Evolutionary conservation across 805 yeast species (phyloP), one percentile per base, ranked within the genome.

Genomic region (Lipomyces anomalus): DNA sequence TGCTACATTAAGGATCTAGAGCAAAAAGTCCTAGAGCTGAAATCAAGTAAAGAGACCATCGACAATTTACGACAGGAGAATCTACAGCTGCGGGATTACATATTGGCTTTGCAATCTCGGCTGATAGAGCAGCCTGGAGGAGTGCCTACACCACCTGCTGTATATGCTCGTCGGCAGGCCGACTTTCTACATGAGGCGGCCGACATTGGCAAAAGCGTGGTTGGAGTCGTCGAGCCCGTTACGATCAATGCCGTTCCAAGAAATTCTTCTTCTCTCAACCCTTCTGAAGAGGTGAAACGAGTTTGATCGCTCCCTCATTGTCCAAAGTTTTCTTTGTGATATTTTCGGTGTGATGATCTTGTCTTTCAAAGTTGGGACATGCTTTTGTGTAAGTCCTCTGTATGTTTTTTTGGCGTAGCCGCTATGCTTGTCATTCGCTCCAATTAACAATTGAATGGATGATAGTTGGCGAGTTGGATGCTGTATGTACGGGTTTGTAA

Each of bases 1-100:
- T 74, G 77, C 47, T 81, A 86, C 59, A 79, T 89, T 54, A 82
- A 80, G 63, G 90, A 86, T 40, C 70, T 89, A 46, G 95, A 89
- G 66, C 64, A 69, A 30, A 79, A 80, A 60, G 84, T 84, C 7
- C 70, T 72, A 38, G 80, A 80, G 57, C 78, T 78, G 47, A 78
- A 77, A 51, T 69, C 68, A n/a, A 68, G 84, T 55, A 75, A 78
- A 58, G 78, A 77, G 54, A 76, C 81, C 26, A 74, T 85, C 54
- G 83, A 79, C 48, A 75, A 71, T n/a, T 70, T 87, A 48, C 74
- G 80, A 50, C 72, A 73, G 34, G 95, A 87, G 59, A 84, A 83
- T 66, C 65, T 72, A 58, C 81, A 79, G 59, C 73, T 86, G 48
- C 74, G 88, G 53, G 86, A 82, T 59, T 83, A 84, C 61, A 79